phyloP scores from a whole-genome alignment of 164 flowering plant genomes.

The Sedum album region DNA sequence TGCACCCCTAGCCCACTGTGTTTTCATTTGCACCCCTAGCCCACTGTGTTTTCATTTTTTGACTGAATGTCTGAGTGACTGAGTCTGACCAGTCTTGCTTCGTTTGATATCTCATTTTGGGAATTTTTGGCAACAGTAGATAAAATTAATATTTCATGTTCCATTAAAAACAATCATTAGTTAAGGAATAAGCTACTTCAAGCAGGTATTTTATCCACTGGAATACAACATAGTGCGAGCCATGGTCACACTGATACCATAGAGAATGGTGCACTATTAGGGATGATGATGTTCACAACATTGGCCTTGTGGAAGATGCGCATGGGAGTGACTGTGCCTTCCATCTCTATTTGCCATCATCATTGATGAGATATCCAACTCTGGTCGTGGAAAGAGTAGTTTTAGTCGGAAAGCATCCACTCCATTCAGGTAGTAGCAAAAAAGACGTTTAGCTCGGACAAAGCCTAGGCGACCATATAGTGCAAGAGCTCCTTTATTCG shows the following conservation, averaged over 20 bases:
- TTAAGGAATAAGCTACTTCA: no score
- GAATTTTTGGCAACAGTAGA: no score
- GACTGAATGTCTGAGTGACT: no score
- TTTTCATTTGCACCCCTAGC: no score
- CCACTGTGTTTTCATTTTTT: no score
- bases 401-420: conserved; percentile 95
- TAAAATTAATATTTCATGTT: no score
- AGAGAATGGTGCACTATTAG: neutral
- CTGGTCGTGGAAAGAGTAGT: conserved; percentile 63
- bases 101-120: no score
- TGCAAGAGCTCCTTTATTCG: conserved; percentile 96
- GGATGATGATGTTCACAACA: neutral
- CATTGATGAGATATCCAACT: conserved; percentile 27
- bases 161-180: no score
- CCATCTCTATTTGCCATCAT: conserved; percentile 12
- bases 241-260: neutral
- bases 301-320: neutral
- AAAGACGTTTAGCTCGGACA: conserved; percentile 92
- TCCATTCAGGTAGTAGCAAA: conserved; percentile 89
- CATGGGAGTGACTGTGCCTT: neutral
- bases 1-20: no score
- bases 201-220: no score
- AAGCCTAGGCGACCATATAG: conserved; percentile 94
- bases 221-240: neutral
- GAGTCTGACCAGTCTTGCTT: no score